phyloP scores from a whole-genome alignment of 805 yeast genomes.

The Saturnispora halmiae region DNA sequence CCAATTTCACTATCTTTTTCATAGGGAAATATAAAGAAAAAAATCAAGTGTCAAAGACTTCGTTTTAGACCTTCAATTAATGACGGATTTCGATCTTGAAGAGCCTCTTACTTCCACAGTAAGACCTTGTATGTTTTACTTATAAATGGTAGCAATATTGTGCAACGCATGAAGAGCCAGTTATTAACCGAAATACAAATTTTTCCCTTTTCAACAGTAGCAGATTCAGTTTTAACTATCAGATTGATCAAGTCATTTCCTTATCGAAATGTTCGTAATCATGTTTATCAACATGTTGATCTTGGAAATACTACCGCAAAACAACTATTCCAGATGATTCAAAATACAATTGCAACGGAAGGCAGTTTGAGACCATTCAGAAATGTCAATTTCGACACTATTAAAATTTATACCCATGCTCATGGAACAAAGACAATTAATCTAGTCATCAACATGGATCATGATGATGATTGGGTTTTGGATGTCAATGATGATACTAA shows the following conservation, averaged over 20 bases:
- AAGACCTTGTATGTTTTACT: conserved; percentile 44
- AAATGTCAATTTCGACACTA: conserved; percentile 58
- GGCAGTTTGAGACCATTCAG: conserved; percentile 79
- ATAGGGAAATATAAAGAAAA: too few relatives aligned
- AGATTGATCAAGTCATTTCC: conserved; percentile 88
- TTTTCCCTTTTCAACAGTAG: conserved; percentile 23
- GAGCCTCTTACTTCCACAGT: conserved; percentile 77
- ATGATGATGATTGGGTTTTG: conserved; percentile 63
- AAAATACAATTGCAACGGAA: conserved; percentile 36
- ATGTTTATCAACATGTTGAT: conserved; percentile 61
- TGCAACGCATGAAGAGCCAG: too few relatives aligned
- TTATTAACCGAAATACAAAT: neutral
- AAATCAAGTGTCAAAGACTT: too few relatives aligned
- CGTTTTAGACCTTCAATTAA: conserved; percentile 2
- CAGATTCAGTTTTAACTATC: conserved; percentile 71
- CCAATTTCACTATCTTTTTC: too few relatives aligned
- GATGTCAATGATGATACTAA: conserved; percentile 30
- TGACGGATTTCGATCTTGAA: conserved; percentile 33
- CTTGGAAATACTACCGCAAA: conserved; percentile 58
- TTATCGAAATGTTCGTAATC: conserved; percentile 75
- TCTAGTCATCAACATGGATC: conserved; percentile 80
- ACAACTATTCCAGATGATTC: conserved; percentile 47
- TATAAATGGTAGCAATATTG: too few relatives aligned
- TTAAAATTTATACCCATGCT: conserved; percentile 88
- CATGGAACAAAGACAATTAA: conserved; percentile 93